Percentiles rank a stretch among this genome's conserved stretches.
Conservation (phyloP, 192 early-diverging fungal species). For the Backusella parvicylindrica region DNA sequence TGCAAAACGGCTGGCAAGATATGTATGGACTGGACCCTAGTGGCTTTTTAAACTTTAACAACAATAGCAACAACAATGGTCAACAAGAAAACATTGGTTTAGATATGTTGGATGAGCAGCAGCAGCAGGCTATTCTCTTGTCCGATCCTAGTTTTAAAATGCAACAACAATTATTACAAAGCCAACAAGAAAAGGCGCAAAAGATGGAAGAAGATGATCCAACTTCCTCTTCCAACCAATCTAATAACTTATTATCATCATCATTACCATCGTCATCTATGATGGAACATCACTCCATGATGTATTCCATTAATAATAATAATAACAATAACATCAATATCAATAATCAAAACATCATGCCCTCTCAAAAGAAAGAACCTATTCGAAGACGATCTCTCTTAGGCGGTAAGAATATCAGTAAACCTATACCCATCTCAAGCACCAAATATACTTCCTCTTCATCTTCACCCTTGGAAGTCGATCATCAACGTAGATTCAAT, state of each 20-base stretch:
- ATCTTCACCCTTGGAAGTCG: slow-evolving; percentile 15
- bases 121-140: slow-evolving; percentile 18
- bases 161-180: slow-evolving; percentile 20
- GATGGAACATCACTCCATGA: background rate
- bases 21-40: background rate
- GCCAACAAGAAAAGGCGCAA: slow-evolving; percentile 10
- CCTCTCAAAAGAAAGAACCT: background rate
- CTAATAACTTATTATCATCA: background rate
- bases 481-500: slow-evolving; percentile 29
- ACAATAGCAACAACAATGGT: background rate
- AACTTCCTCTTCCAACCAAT: background rate
- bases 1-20: background rate
- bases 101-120: background rate
- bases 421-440: slow-evolving; percentile 6
- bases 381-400: background rate
- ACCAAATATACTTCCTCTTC: background rate
- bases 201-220: slow-evolving; percentile 3
- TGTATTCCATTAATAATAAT: background rate
- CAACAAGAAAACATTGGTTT: background rate
- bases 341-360: background rate
- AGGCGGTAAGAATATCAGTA: slow-evolving; percentile 4
- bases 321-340: background rate
- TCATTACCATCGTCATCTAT: background rate
- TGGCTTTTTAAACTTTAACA: background rate
- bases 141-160: slow-evolving; percentile 20